Percentiles rank a stretch among this genome's conserved stretches.
Evolutionary conservation across 192 early-diverging fungal genomes (phyloP).

Genomic region (Entomortierella parvispora): DNA sequence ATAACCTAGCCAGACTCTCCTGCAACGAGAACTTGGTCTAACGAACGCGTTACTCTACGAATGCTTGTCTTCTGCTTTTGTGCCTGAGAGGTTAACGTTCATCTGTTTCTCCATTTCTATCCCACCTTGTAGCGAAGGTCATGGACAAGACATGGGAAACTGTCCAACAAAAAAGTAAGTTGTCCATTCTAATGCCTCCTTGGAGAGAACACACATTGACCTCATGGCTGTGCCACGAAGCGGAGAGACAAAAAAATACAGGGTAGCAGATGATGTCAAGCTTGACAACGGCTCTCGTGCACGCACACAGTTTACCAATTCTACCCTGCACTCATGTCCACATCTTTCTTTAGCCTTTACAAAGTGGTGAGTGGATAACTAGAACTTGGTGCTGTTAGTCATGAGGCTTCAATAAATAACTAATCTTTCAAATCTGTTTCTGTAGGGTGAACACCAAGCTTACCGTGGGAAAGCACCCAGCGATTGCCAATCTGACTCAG

Average conservation of each 20-base stretch:
- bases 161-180: constrained; percentile 93
- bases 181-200: neutral
- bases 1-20: too few species aligned
- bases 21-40: too few species aligned
- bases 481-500: constrained; percentile 50
- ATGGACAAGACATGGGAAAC: constrained; percentile 88
- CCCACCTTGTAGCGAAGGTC: constrained; percentile 54
- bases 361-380: constrained; percentile 70
- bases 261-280: neutral
- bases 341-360: constrained; percentile 68
- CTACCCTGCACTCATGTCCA: constrained; percentile 5
- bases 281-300: neutral
- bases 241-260: neutral
- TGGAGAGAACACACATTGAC: neutral
- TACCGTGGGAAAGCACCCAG: constrained; percentile 55
- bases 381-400: neutral
- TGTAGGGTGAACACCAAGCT: constrained; percentile 84
- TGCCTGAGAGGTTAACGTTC: neutral
- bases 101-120: neutral
- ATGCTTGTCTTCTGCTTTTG: too few species aligned
- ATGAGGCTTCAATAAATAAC: neutral
- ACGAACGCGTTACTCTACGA: too few species aligned
- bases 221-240: too few species aligned
- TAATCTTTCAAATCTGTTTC: neutral
- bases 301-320: too few species aligned